Percentiles rank a stretch among this genome's conserved stretches.
phyloP scores from a whole-genome alignment of 495 filamentous ascomycete species.

The Neurospora sublineolata region DNA sequence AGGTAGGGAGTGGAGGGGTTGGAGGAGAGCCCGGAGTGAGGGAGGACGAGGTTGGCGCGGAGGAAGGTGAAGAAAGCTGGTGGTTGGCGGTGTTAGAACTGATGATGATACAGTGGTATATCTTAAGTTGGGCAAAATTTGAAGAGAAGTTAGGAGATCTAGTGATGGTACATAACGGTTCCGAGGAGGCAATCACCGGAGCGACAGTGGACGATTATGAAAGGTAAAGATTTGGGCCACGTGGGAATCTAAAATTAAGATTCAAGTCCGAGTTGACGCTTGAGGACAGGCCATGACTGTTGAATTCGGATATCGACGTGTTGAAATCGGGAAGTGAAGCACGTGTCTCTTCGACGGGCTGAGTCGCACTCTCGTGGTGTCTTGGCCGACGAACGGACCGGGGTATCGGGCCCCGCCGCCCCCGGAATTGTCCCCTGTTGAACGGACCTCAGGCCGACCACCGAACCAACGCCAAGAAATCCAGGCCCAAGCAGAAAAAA shows the following conservation, averaged over 20 bases:
- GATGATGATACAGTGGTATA: neutral
- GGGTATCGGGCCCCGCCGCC: neutral
- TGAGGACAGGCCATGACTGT: slow-evolving; percentile 1
- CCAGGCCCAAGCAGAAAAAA: neutral
- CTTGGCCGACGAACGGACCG: neutral
- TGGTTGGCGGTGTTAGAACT: slow-evolving; percentile 7
- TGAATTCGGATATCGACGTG: neutral
- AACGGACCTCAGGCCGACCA: neutral
- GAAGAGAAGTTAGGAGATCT: neutral
- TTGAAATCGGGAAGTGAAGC: neutral
- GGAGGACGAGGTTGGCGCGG: slow-evolving; percentile 43
- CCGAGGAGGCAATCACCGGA: neutral
- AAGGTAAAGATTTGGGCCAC: neutral
- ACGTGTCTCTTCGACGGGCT: neutral
- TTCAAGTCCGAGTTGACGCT: neutral
- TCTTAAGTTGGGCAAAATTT: neutral
- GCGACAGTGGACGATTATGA: neutral
- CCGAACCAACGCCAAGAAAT: neutral
- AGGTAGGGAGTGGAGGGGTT: slow-evolving; percentile 30
- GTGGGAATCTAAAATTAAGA: neutral
- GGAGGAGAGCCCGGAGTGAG: slow-evolving; percentile 30
- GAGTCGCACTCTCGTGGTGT: neutral
- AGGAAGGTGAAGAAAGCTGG: slow-evolving; percentile 47
- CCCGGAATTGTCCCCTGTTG: neutral
- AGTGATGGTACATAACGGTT: neutral